These are phyloP conservation scores for Rhizopogon sp. DNA, from an alignment of 768 basidiomycete species.

Conservation along the genomic window DNA sequence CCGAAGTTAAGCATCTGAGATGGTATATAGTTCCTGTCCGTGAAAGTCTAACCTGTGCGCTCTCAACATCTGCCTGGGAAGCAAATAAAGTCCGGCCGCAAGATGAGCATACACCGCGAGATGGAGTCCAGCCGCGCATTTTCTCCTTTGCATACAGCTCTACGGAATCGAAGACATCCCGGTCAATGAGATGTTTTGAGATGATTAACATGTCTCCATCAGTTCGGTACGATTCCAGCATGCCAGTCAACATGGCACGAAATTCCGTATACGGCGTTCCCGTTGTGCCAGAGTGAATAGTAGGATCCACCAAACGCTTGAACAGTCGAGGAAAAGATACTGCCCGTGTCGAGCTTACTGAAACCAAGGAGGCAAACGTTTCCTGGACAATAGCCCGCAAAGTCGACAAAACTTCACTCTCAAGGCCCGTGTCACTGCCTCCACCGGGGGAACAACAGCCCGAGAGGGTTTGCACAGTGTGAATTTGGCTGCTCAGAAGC, in stretches of 20 bases:
- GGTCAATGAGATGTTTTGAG: constrained; percentile 73
- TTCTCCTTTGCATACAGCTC: constrained; percentile 55
- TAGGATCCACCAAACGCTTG: constrained; percentile 82
- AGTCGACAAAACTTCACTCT: constrained; percentile 37
- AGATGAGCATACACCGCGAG: constrained; percentile 40
- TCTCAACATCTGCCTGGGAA: constrained; percentile 13
- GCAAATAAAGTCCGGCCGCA: constrained; percentile 47
- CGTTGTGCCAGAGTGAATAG: constrained; percentile 42
- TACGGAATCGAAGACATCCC: constrained; percentile 76
- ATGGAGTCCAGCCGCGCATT: constrained; percentile 55
- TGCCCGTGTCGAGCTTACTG: constrained; percentile 71
- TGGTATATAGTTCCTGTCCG: constrained; percentile 63
- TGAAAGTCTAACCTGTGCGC: constrained; percentile 39
- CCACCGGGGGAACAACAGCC: constrained; percentile 28
- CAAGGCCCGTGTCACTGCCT: constrained; percentile 13
- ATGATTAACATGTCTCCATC: constrained; percentile 89
- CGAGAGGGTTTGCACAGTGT: constrained; percentile 68
- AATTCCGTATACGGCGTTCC: constrained; percentile 86
- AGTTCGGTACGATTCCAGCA: constrained; percentile 90
- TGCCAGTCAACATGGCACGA: constrained; percentile 84
- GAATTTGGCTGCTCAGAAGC: constrained; percentile 76
- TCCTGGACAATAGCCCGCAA: constrained; percentile 77
- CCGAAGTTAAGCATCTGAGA: constrained; percentile 31
- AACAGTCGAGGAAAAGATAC: constrained; percentile 92
- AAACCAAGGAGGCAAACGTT: constrained; percentile 79